Base-by-base conservation (phyloP, 2,329 filamentous ascomycete genomes). In the Clonostachys byssicola region DNA sequence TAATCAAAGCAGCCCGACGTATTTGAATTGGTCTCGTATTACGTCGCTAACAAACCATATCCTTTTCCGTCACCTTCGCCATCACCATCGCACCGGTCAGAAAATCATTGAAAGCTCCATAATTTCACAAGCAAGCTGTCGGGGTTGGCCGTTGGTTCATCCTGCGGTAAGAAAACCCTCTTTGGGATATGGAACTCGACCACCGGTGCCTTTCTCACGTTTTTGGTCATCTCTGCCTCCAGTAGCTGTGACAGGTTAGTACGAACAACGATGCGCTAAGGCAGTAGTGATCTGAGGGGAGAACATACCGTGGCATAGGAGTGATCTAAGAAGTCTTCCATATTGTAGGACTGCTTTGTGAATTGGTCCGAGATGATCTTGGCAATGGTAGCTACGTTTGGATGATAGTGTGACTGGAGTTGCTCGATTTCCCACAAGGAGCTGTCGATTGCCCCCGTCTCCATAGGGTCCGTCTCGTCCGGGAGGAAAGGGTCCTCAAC, bases 261-360 rank as follows among this genome's bases (percentile, higher is more conserved):
- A 43, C 16, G 30, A 34, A 16, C 20, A n/a, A 13, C 42, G 33
- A 43, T 13, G 43, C 20, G 44, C 36, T 10, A 39, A 39, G 36
- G 49, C 38, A 43, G 34, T 39, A 14, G 34, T n/a, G 12, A 17
- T 16, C 8, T n/a, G 43, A 13, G 23, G 14, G 38, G 13, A 42
- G 40, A 16, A 78, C 80, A 77, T 78, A 86, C 85, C 61, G 83
- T 89, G 58, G 75, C 81, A 67, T 97, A 99, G 1, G 89, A 92
- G 64, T 97, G 91, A 61, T 99, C 94, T 43, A 97, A 71, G 67
- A 99, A 99, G 62, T 99, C 94, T 62, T 99, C 94, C n/a, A 96
- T 71, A 57, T 91, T 94, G 67, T 97, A 99, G 4, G 86, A 80
- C 55, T 91, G 85, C 71, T 99, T 99, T 3, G 94, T 99, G 65